These are phyloP conservation scores for Stagonosporopsis cucurbitacearum DNA, from an alignment of 2,329 filamentous ascomycete genomes.

Conservation along the genomic window DNA sequence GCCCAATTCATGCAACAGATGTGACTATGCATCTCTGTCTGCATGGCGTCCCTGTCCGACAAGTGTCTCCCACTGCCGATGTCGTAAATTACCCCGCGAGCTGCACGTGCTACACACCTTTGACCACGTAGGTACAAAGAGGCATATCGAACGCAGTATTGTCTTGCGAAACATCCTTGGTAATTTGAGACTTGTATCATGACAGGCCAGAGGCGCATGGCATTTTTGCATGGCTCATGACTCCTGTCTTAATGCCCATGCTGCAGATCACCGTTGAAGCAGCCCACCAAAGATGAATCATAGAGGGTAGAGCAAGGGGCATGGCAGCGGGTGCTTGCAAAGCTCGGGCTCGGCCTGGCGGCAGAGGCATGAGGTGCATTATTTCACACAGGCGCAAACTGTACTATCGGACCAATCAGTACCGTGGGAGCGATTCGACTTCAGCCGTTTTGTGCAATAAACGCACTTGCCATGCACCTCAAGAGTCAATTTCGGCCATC, in stretches of 20 bases:
- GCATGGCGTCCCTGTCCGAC: conserved; percentile 25
- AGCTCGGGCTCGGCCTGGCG: conserved; percentile 27
- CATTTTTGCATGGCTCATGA: conserved; percentile 40
- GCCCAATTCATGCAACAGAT: conserved; percentile 20
- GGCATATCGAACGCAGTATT: conserved; percentile 1
- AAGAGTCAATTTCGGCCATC: background rate
- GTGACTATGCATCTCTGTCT: conserved; percentile 28
- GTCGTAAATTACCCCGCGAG: conserved; percentile 10
- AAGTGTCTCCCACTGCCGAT: conserved; percentile 17
- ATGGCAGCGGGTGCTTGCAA: conserved; percentile 16
- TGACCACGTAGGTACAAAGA: background rate
- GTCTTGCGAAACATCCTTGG: conserved; percentile 8
- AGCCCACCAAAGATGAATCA: conserved; percentile 22
- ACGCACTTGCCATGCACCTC: background rate
- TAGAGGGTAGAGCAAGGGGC: conserved; percentile 16
- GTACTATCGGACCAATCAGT: conserved; percentile 22
- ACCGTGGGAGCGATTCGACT: background rate
- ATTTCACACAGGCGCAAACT: conserved; percentile 28
- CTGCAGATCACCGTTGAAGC: conserved; percentile 32
- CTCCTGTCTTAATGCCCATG: conserved; percentile 33
- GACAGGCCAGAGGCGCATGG: conserved; percentile 38
- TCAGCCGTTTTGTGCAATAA: background rate
- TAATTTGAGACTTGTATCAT: conserved; percentile 7
- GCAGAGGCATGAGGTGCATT: conserved; percentile 33
- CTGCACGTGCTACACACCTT: conserved; percentile 9